These are phyloP conservation scores for Cenchrus americanus DNA, from an alignment of 176 grass and related monocot species.

Conservation along the genomic window DNA sequence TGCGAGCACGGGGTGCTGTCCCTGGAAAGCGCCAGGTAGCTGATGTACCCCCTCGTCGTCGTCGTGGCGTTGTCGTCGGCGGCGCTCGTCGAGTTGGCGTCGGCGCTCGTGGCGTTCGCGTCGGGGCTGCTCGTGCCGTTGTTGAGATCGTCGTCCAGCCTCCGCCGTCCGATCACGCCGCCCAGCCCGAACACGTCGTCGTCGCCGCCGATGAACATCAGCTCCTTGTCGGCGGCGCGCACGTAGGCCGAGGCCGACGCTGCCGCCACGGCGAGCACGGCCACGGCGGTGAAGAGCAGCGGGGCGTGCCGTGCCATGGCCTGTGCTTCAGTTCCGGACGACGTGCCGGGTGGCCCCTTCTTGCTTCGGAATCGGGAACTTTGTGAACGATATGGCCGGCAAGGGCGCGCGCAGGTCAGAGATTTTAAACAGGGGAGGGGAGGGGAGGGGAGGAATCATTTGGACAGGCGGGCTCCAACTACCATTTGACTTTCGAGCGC, in stretches of 20 bases:
- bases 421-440: conserved; percentile 37
- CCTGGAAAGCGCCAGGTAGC: conserved; percentile 54
- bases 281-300: conserved; percentile 8
- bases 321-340: background rate
- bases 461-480: conserved; percentile 4
- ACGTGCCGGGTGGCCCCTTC: background rate
- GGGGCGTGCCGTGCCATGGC: conserved; percentile 27
- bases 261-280: background rate
- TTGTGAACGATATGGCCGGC: background rate
- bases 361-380: background rate
- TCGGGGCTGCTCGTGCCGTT: background rate
- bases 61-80: too few species aligned
- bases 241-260: conserved; percentile 15
- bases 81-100: background rate
- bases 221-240: background rate
- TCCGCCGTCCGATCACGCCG: background rate
- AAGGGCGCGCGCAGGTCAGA: background rate
- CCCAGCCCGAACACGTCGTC: conserved; percentile 7
- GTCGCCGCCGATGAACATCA: background rate
- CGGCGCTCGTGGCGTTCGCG: background rate
- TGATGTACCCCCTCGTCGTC: conserved; percentile 32
- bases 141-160: conserved; percentile 19
- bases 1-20: conserved; percentile 38
- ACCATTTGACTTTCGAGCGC: background rate
- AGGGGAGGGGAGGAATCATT: background rate